Conservation (phyloP, 371 early-diverging fungal genomes). For the Mucor indicus region DNA sequence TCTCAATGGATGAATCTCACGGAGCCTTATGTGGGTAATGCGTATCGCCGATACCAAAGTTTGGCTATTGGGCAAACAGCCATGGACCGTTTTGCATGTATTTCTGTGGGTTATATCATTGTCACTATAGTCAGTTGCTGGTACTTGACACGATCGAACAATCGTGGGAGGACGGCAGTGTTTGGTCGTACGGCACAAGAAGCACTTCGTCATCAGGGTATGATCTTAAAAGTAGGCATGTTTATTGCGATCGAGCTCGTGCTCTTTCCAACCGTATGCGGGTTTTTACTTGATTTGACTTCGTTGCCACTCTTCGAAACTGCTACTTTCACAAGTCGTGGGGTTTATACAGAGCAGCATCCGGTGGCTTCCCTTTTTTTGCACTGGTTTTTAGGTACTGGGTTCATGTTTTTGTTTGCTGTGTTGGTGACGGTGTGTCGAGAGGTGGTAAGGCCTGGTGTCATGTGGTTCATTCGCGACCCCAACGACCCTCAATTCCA, state of each 20-base stretch:
- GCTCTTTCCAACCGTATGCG: conserved; percentile 86
- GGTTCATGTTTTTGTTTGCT: conserved; percentile 90
- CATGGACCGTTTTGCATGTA: conserved; percentile 32
- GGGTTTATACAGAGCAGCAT: conserved; percentile 47
- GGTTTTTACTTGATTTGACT: conserved; percentile 72
- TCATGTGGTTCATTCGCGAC: conserved; percentile 95
- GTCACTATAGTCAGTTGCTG: conserved; percentile 26
- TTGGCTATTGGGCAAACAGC: conserved; percentile 32
- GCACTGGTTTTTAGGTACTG: conserved; percentile 91
- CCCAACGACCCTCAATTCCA: conserved; percentile 92
- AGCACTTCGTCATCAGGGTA: conserved; percentile 49
- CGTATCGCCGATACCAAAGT: conserved; percentile 24
- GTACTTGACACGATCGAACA: conserved; percentile 25
- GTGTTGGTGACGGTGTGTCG: conserved; percentile 74
- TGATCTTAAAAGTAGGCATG: conserved; percentile 66
- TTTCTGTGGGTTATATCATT: conserved; percentile 34
- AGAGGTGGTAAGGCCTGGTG: conserved; percentile 81
- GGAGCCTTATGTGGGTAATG: conserved; percentile 7
- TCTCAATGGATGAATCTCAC: conserved; percentile 6
- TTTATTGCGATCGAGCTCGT: conserved; percentile 84
- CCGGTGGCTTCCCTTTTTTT: conserved; percentile 72
- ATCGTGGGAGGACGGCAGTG: not conserved
- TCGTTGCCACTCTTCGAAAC: conserved; percentile 70
- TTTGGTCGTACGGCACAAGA: conserved; percentile 45
- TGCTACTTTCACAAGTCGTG: conserved; percentile 53